phyloP scores from a whole-genome alignment of 2,329 filamentous ascomycete genomes.

The Fusarium albidum region DNA sequence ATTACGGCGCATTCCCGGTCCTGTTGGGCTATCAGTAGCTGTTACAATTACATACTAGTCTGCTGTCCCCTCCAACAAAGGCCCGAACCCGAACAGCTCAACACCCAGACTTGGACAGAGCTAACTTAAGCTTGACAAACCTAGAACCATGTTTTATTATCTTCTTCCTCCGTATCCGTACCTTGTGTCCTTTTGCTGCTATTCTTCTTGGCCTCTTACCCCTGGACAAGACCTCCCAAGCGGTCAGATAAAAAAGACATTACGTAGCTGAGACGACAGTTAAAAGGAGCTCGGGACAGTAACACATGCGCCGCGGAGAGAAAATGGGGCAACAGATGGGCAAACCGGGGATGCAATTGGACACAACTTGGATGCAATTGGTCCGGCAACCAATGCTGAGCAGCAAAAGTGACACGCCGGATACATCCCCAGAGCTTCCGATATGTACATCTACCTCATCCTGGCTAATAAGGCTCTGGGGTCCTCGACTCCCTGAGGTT shows the following conservation, averaged over 20 bases:
- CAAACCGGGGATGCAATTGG: slow-evolving; percentile 8
- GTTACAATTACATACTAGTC: no score
- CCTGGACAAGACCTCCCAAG: slow-evolving; percentile 11
- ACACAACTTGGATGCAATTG: slow-evolving; percentile 29
- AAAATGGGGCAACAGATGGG: slow-evolving; percentile 23
- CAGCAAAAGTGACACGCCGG: slow-evolving; percentile 5
- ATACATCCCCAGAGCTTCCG: slow-evolving; percentile 14
- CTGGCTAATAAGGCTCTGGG: slow-evolving; percentile 19
- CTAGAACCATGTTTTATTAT: slow-evolving; percentile 10
- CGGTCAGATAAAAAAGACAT: slow-evolving; percentile 37
- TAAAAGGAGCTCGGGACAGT: slow-evolving; percentile 21
- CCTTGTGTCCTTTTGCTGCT: neutral
- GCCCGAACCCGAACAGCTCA: slow-evolving; percentile 33
- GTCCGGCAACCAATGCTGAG: slow-evolving; percentile 10
- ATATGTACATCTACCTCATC: slow-evolving; percentile 30
- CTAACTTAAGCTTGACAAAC: slow-evolving; percentile 1
- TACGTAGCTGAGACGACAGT: slow-evolving; percentile 26
- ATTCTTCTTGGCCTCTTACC: slow-evolving; percentile 13
- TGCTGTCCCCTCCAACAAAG: slow-evolving; percentile 28
- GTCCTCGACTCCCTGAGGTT: slow-evolving; percentile 7
- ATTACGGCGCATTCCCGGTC: neutral
- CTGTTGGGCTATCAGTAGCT: slow-evolving; percentile 11
- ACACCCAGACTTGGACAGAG: slow-evolving; percentile 26
- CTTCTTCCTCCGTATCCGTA: slow-evolving; percentile 4
- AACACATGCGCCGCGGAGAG: slow-evolving; percentile 21